phyloP scores from a whole-genome alignment of 345 rosid genomes.

The Streptanthus diversifolius region DNA sequence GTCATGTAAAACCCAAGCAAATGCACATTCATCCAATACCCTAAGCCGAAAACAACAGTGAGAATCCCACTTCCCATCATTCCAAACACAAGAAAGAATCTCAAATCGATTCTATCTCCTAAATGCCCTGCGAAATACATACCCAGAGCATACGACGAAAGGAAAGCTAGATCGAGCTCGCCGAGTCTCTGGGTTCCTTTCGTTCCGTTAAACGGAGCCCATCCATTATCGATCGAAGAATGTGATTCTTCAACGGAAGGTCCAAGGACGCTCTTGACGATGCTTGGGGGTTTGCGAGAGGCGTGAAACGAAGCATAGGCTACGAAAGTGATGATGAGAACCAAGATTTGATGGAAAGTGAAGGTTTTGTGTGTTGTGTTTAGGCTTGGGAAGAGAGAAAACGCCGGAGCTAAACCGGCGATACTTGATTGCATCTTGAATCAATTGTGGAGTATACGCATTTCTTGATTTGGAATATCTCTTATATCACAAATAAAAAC shows the following conservation, averaged over 20 bases:
- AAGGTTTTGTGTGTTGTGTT: constrained; percentile 62
- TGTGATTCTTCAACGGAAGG: constrained; percentile 38
- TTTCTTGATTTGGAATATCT: not conserved
- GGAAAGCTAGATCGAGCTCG: constrained; percentile 88
- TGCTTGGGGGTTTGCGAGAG: constrained; percentile 93
- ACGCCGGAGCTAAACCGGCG: constrained; percentile 46
- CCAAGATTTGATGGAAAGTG: constrained; percentile 55
- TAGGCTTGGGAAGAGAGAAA: constrained; percentile 52
- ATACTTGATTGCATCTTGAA: constrained; percentile 39
- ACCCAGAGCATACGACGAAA: constrained; percentile 62
- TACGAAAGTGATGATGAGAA: constrained; percentile 62
- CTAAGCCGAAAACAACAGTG: constrained; percentile 67
- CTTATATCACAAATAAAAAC: not conserved
- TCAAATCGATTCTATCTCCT: constrained; percentile 77
- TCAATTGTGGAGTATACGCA: not conserved
- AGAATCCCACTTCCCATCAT: constrained; percentile 88
- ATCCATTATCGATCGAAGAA: constrained; percentile 46
- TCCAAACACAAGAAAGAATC: constrained; percentile 84
- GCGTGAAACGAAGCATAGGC: constrained; percentile 95
- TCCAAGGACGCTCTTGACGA: constrained; percentile 86
- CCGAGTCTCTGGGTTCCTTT: constrained; percentile 73
- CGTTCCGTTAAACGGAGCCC: constrained; percentile 80
- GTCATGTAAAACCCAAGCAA: constrained; percentile 47
- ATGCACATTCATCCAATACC: constrained; percentile 78
- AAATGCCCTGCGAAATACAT: constrained; percentile 90